Evolutionary conservation across 2,329 filamentous ascomycete species (phyloP), one percentile per base, ranked within the genome.

Genomic region (Scopulariopsis brevicaulis): DNA sequence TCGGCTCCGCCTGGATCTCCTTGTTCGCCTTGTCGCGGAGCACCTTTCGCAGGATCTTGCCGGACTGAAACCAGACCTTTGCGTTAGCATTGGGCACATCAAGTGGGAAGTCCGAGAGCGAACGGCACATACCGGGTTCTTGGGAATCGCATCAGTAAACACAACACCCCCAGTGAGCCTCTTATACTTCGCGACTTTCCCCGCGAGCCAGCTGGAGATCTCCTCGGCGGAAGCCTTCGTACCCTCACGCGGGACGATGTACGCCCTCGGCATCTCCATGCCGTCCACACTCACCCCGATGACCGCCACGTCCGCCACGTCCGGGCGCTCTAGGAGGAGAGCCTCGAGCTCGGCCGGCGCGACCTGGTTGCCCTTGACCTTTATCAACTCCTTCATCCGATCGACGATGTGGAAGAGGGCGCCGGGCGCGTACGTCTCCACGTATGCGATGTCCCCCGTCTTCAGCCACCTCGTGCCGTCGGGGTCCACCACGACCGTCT

Each of bases 391-490:
- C 77, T 93, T 73, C 57, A 83, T 82, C 46, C 89, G 80, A 69
- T 93, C 89, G 35, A 92, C 85, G 28, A 92, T 85, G 66, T 82
- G 81, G 63, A 78, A 74, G 55, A 74, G 68, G 0, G 69, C 74
- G 15, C 79, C 78, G 0, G 71, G 65, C 60, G 78, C 75, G 63
- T 84, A 81, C 48, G 48, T 40, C 56, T 84, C 76, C 61, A 89
- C 77, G 64, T 82, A 86, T 18, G 82, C 86, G 55, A 92, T 79
- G 63, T 92, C 89, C 2, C 89, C 89, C 0, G 87, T 91, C 66
- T 82, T 84, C 60, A 92, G 70, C 88, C 89, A 92, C 20, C 83
- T 71, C 34, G 73, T 77, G 53, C 77, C 78, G 59, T 76, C 72
- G 1, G 66, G 60, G 60, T 80, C 78, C 6, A 69, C 64, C 35